phyloP scores from a whole-genome alignment of 192 early-diverging fungal genomes.

The Thamnidium elegans region DNA sequence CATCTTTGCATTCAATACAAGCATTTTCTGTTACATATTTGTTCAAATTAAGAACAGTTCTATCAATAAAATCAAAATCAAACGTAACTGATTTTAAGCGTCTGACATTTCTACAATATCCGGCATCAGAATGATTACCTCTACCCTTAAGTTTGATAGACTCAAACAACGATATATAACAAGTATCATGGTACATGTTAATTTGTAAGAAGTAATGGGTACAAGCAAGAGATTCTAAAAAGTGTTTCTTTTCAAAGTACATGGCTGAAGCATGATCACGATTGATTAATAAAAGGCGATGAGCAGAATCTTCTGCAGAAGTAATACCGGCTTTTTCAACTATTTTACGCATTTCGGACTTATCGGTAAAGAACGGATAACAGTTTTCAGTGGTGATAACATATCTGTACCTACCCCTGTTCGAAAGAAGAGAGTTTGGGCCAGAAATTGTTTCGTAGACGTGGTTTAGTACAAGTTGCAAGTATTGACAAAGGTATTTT shows the following conservation, averaged over 20 bases:
- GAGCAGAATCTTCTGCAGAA: conserved; percentile 27
- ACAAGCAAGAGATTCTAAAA: background rate
- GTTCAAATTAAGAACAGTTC: background rate
- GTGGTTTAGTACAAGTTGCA: background rate
- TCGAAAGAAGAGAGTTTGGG: no score
- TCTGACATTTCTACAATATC: background rate
- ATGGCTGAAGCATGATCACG: conserved; percentile 43
- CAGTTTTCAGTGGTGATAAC: conserved; percentile 5
- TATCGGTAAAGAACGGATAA: conserved; percentile 13
- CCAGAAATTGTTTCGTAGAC: background rate
- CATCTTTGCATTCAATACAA: background rate
- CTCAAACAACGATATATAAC: no score
- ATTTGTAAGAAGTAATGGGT: background rate
- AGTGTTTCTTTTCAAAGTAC: conserved; percentile 38
- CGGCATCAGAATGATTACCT: no score
- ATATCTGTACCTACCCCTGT: background rate
- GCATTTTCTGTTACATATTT: background rate
- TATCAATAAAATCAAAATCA: conserved; percentile 6
- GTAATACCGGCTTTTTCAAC: conserved; percentile 38
- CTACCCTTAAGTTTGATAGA: background rate
- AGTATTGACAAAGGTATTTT: no score
- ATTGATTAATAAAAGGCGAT: conserved; percentile 39
- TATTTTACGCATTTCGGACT: conserved; percentile 39
- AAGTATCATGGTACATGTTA: background rate
- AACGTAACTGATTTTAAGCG: background rate